A percentile compares a stretch with the other conserved stretches of the same genome.
These are phyloP conservation scores for Fusarium sp. DNA, from an alignment of 2,329 filamentous ascomycete genomes.

Conservation along the genomic window DNA sequence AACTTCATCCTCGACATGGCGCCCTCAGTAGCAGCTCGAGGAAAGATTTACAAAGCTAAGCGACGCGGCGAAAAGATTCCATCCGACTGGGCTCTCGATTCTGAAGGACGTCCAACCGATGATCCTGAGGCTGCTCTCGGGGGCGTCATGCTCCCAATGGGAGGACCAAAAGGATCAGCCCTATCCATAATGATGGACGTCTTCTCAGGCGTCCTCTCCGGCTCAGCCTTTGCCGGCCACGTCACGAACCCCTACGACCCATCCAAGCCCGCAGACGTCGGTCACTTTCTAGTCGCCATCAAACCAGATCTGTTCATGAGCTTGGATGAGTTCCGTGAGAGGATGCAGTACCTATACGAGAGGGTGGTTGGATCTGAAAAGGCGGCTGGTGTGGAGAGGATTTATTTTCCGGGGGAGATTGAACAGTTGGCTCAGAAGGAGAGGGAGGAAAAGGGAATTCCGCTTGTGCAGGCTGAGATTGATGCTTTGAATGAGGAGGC, in stretches of 20 bases:
- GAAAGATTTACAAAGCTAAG: conserved; percentile 79
- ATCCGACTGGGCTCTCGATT: conserved; percentile 79
- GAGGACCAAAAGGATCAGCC: conserved; percentile 83
- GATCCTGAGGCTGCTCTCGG: conserved; percentile 78
- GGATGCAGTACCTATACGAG: conserved; percentile 69
- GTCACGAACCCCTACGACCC: conserved; percentile 83
- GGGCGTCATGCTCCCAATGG: conserved; percentile 89
- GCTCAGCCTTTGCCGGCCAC: conserved; percentile 81
- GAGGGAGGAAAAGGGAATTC: conserved; percentile 67
- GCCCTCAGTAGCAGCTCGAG: conserved; percentile 75
- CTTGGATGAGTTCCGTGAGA: conserved; percentile 74
- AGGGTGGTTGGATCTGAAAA: conserved; percentile 66
- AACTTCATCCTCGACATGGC: conserved; percentile 82
- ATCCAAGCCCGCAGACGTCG: conserved; percentile 75
- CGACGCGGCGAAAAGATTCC: conserved; percentile 78
- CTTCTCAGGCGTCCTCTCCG: conserved; percentile 83
- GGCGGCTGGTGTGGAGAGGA: conserved; percentile 67
- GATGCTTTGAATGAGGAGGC: conserved; percentile 68
- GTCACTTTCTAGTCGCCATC: conserved; percentile 79
- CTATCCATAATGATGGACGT: conserved; percentile 90
- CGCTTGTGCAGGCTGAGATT: conserved; percentile 68
- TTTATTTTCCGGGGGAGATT: conserved; percentile 73
- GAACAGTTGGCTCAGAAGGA: conserved; percentile 67
- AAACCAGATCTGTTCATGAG: conserved; percentile 82
- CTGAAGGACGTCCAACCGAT: conserved; percentile 75